These are phyloP conservation scores for Skeletonema potamos DNA, from an alignment of 108 stramenopile species.

Conservation along the genomic window DNA sequence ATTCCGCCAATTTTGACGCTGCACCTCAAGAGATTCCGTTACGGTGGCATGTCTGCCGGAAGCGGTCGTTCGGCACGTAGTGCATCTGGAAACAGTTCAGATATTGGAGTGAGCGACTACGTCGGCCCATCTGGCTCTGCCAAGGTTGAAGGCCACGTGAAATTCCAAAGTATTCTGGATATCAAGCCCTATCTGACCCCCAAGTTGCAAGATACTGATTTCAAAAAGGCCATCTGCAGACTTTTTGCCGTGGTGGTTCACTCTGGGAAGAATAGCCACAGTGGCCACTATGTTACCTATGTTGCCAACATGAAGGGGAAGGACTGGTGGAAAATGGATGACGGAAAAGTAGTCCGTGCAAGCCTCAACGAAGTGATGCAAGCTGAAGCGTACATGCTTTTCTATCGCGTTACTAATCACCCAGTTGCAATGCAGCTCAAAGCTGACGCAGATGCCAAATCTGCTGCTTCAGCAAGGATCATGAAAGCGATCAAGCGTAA, in stretches of 20 bases:
- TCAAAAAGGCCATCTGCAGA: conserved; percentile 72
- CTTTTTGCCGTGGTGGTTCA: conserved; percentile 90
- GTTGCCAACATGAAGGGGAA: conserved; percentile 76
- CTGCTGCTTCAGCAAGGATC: neutral
- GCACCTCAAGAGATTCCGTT: conserved; percentile 87
- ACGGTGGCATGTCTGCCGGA: conserved; percentile 48
- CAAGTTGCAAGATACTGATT: conserved; percentile 59
- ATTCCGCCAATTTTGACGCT: conserved; percentile 87
- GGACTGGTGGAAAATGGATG: conserved; percentile 94
- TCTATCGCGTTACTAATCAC: conserved; percentile 85
- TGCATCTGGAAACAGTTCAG: neutral
- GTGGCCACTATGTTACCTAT: conserved; percentile 80
- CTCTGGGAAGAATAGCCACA: conserved; percentile 83
- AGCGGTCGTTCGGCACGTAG: conserved; percentile 40
- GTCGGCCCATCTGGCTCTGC: conserved; percentile 79
- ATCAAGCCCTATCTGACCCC: conserved; percentile 74
- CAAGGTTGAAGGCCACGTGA: conserved; percentile 89
- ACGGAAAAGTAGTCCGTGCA: conserved; percentile 64
- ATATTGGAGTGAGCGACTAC: conserved; percentile 34
- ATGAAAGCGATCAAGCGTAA: neutral
- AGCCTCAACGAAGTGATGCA: conserved; percentile 63
- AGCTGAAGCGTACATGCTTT: conserved; percentile 91
- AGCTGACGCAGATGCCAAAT: conserved; percentile 17
- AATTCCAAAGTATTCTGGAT: conserved; percentile 68
- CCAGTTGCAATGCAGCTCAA: conserved; percentile 63